Base-by-base conservation (phyloP, 1,284 basidiomycete species). In the Tilletia caries region DNA sequence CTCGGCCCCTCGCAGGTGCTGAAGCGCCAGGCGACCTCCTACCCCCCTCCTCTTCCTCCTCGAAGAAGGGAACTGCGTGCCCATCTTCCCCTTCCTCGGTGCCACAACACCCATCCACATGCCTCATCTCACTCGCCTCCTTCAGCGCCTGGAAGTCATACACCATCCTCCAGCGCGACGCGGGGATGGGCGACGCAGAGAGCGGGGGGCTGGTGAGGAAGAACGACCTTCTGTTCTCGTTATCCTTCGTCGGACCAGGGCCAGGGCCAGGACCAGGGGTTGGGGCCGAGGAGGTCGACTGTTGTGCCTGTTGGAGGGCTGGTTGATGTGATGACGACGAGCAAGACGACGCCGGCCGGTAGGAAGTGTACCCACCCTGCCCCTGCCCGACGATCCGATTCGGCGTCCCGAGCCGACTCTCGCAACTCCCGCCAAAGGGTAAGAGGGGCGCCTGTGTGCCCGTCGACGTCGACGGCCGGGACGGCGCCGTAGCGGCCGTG, bases 151-250 rank as follows among this genome's bases (percentile, higher is more conserved):
- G 32, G 32, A 62, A 62, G 32, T 62, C 58, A 37, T 62, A 62
- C 29, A 62, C 58, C 29, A 29, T 62, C 32, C 58, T 33, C 32
- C 29, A 62, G 4, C 29, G 10, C 18, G 15, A 6, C 15, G 58
- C 10, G 8, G 58, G 32, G 58, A 62, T 34, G 10, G 58, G 58
- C 3, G 29, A 27, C 27, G 58, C 32, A 27, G 58, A 62, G 29
- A 62, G 58, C 13, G 58, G 58, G 4, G 58, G 58, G 18, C 58
- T 62, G 32, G 58, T 18, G 27, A 62, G 58, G 58, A 62, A 62
- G 1, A 62, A 62, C 0, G 58, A 62, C 32, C 58, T 13, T 3
- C 58, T 27, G 18, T 62, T 62, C 32, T 62, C 58, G 18, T 33
- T 25, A 27, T 62, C n/a, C n/a, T n/a, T n/a, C n/a, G n/a, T n/a